These are phyloP conservation scores for Colletotrichum magnum DNA, from an alignment of 2,329 filamentous ascomycete genomes.

Conservation along the genomic window DNA sequence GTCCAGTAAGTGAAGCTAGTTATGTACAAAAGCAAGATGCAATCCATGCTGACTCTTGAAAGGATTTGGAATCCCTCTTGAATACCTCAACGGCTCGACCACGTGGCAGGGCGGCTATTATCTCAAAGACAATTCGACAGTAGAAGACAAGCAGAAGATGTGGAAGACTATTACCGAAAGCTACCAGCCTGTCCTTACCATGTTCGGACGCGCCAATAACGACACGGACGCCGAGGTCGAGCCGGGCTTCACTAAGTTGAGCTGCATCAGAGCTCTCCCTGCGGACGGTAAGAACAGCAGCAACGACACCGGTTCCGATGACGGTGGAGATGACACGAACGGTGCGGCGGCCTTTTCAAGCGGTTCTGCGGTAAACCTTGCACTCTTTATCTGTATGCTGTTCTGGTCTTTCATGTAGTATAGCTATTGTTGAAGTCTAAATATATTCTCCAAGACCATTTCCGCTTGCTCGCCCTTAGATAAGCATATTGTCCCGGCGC, in stretches of 20 bases:
- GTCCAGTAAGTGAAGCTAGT: neutral
- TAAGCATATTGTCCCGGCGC: too few species aligned
- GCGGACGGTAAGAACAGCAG: neutral
- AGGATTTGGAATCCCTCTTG: neutral
- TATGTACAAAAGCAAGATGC: neutral
- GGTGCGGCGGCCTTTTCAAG: neutral
- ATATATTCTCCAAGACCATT: too few species aligned
- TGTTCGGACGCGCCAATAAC: slow-evolving; percentile 12
- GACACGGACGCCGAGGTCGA: neutral
- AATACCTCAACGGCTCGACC: slow-evolving; percentile 17
- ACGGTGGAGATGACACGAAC: neutral
- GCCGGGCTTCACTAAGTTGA: slow-evolving; percentile 18
- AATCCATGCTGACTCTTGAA: neutral
- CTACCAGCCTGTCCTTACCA: neutral
- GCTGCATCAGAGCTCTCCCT: slow-evolving; percentile 3
- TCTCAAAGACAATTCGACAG: neutral
- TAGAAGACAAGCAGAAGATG: slow-evolving; percentile 4
- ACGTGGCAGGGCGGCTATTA: slow-evolving; percentile 10
- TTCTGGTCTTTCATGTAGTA: neutral
- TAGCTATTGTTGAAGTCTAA: too few species aligned
- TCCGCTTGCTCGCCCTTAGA: too few species aligned
- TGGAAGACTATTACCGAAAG: slow-evolving; percentile 10
- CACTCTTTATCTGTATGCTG: neutral
- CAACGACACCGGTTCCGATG: neutral
- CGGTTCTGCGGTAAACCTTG: neutral